A percentile compares a stretch with the other conserved stretches of the same genome.
Conservation (phyloP, 1,284 basidiomycete species). For the Fistulinella cinereoalba region DNA sequence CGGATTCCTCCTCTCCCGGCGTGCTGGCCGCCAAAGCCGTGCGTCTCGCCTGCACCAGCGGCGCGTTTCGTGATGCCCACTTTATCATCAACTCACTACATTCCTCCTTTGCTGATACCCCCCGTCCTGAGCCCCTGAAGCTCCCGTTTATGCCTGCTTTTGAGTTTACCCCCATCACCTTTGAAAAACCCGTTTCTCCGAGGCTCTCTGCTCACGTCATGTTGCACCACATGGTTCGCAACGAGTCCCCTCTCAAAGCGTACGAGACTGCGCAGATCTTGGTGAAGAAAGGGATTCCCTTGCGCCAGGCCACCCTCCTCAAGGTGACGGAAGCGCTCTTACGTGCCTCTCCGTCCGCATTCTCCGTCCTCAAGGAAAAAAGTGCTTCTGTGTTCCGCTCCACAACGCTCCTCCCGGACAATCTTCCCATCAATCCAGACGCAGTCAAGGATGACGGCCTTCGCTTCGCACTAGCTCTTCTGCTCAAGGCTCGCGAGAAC, state of each 20-base stretch:
- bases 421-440: slow-evolving; percentile 19
- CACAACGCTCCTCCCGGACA: slow-evolving; percentile 8
- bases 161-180: slow-evolving; percentile 42
- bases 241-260: slow-evolving; percentile 47
- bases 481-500: slow-evolving; percentile 52
- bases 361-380: slow-evolving; percentile 25
- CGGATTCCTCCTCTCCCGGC: slow-evolving; percentile 31
- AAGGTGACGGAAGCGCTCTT: slow-evolving; percentile 39
- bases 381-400: slow-evolving; percentile 11
- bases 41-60: slow-evolving; percentile 42
- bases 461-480: slow-evolving; percentile 50
- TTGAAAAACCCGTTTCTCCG: slow-evolving; percentile 50
- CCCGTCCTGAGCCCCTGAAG: slow-evolving; percentile 16
- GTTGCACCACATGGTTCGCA: slow-evolving; percentile 59
- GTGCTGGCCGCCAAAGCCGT: slow-evolving; percentile 54
- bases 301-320: slow-evolving; percentile 49
- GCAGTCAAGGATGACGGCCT: slow-evolving; percentile 38
- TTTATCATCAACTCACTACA: slow-evolving; percentile 58
- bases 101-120: slow-evolving; percentile 34
- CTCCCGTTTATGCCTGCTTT: slow-evolving; percentile 31
- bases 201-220: slow-evolving; percentile 60
- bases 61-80: slow-evolving; percentile 50
- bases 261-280: slow-evolving; percentile 48
- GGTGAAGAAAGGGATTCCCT: slow-evolving; percentile 48
- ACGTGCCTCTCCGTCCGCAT: slow-evolving; percentile 30